Conservation (phyloP, 441 rosid species). For the Aleurites moluccanus region DNA sequence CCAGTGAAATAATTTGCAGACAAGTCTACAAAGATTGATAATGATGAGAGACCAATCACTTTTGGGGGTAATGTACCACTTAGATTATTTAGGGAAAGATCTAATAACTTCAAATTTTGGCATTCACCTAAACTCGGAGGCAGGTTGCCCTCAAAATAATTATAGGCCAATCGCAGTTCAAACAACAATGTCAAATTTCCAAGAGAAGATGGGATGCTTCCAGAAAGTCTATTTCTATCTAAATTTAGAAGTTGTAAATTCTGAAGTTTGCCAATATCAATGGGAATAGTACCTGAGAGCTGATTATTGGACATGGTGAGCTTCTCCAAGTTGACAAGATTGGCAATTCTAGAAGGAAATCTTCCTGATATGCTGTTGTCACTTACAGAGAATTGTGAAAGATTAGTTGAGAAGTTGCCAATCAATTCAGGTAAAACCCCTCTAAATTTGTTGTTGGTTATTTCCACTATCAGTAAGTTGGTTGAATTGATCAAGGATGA, state of each 20-base stretch:
- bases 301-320: background rate
- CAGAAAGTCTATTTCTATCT: background rate
- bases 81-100: background rate
- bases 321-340: background rate
- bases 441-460: background rate
- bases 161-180: background rate
- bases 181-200: background rate
- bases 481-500: background rate
- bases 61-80: background rate
- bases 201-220: constrained; percentile 8
- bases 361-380: constrained; percentile 1
- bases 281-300: background rate
- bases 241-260: background rate
- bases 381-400: background rate
- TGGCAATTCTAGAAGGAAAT: background rate
- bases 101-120: background rate
- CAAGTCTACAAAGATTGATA: background rate
- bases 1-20: constrained; percentile 12
- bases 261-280: constrained; percentile 2
- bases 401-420: constrained; percentile 7
- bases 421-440: constrained; percentile 7
- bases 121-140: constrained; percentile 3
- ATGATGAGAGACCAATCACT: constrained; percentile 5
- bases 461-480: background rate
- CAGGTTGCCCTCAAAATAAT: constrained; percentile 10